Percentiles rank a stretch among this genome's conserved stretches.
phyloP scores from a whole-genome alignment of 129 eudicot genomes.

The Saussurea involucrata region DNA sequence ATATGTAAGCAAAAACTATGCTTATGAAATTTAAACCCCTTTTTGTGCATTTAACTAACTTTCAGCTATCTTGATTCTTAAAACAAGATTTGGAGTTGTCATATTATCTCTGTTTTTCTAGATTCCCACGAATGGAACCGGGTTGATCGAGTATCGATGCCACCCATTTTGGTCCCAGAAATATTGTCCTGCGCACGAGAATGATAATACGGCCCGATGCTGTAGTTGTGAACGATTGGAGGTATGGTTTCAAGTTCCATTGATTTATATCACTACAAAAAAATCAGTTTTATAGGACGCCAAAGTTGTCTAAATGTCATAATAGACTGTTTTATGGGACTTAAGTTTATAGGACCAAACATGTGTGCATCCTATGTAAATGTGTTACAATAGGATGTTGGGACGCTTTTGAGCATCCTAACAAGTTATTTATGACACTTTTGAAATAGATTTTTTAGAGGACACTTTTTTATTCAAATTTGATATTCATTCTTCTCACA shows the following conservation, averaged over 20 bases:
- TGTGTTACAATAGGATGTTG: background rate
- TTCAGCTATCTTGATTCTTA: background rate
- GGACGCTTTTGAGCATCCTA: background rate
- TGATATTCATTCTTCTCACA: background rate
- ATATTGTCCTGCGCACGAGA: conserved; percentile 94
- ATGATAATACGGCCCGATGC: conserved; percentile 88
- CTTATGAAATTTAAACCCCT: background rate
- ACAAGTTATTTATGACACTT: background rate
- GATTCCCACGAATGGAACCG: conserved; percentile 84
- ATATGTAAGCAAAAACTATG: conserved; percentile 53
- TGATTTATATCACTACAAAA: background rate
- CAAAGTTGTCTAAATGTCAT: background rate
- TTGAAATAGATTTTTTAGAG: background rate
- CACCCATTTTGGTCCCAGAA: conserved; percentile 99
- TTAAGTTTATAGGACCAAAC: no score
- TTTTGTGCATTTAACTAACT: background rate
- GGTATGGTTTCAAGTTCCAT: conserved; percentile 38
- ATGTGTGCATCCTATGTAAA: no score
- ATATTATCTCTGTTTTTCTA: conserved; percentile 17
- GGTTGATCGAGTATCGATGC: conserved; percentile 94
- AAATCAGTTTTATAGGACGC: no score
- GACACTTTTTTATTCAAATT: background rate
- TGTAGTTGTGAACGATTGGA: conserved; percentile 98
- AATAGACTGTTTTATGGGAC: background rate
- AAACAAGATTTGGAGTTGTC: background rate